phyloP scores from a whole-genome alignment of 306 rosid genomes.

The Luffa acutangula region DNA sequence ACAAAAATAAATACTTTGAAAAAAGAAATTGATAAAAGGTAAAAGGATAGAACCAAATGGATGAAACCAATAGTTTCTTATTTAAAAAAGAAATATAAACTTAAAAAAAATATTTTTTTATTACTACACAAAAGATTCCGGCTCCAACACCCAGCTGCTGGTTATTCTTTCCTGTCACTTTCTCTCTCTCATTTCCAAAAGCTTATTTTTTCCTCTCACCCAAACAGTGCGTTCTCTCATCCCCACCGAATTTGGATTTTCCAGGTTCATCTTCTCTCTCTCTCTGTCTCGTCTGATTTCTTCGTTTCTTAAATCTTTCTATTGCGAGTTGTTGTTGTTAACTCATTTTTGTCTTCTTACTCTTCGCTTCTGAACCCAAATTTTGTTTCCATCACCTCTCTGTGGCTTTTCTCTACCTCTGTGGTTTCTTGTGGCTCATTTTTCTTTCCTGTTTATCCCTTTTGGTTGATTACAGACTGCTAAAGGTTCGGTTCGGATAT shows the following conservation, averaged over 20 bases:
- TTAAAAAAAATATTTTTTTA: background rate
- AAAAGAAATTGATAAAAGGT: background rate
- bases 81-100: background rate
- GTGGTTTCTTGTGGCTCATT: background rate
- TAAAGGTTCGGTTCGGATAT: background rate
- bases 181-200: constrained; percentile 14
- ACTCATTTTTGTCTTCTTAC: background rate
- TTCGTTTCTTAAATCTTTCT: background rate
- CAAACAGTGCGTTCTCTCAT: constrained; percentile 11
- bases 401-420: background rate
- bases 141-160: constrained; percentile 19
- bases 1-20: background rate
- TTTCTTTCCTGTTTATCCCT: background rate
- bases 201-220: constrained; percentile 17
- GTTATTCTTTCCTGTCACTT: constrained; percentile 13
- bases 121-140: constrained; percentile 15
- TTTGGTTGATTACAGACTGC: background rate
- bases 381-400: background rate
- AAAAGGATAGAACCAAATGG: background rate
- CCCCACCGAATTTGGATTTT: constrained; percentile 12
- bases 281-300: background rate
- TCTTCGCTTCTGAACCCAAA: background rate
- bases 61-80: background rate
- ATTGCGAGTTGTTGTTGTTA: background rate
- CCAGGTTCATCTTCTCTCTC: constrained; percentile 12